Base-by-base conservation (phyloP, 2,329 filamentous ascomycete species). In the Pseudopyricularia cyperi region DNA sequence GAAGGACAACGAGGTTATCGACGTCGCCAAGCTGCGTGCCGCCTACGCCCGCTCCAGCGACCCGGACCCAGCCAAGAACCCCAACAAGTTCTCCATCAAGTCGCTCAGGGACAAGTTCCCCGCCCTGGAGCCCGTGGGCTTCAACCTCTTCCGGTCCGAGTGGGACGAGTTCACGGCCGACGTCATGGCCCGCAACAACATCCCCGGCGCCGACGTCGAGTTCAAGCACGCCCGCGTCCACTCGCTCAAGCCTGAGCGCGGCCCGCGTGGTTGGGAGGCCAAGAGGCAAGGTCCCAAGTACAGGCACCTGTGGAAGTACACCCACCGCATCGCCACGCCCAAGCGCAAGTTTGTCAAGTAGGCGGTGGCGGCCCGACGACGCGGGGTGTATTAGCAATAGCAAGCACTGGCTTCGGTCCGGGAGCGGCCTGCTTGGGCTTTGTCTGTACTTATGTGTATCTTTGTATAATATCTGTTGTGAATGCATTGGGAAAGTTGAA, bases 161-260 rank as follows among this genome's bases (percentile, higher is more conserved):
- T 97, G 90, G 88, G 93, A 98, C 66, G 87, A 93, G 54, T 80
- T 79, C 60, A 98, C 87, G 51, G 82, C 80, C n/a, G 82, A 73
- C 50, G 88, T 98, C 56, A 96, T 98, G 91, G 74, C 81, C 63
- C 79, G 87, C 60, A 79, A 86, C 59, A 81, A 79, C 55, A 74
- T 94, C 56, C 76, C 80, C 28, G 89, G 89, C 48, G 82, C 82
- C 54, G 84, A 94, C 62, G 66, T 96, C 57, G 88, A 96, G 71
- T 87, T 95, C 68, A 87, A 87, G 72, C 80, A 82, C 63, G 85
- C 85, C 71, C 87, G 82, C 62, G 77, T 91, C 55, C 78, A 86
- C 71, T 78, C 77, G 59, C 68, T 83, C 60, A 83, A 83, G 72
- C 70, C 70, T 44, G 76, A 77, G 46, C 73, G 75, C 69, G 80